A percentile compares a stretch with the other conserved stretches of the same genome.
Evolutionary conservation across 169 alveolate species (phyloP).

Genomic region (Plasmodium coatneyi): DNA sequence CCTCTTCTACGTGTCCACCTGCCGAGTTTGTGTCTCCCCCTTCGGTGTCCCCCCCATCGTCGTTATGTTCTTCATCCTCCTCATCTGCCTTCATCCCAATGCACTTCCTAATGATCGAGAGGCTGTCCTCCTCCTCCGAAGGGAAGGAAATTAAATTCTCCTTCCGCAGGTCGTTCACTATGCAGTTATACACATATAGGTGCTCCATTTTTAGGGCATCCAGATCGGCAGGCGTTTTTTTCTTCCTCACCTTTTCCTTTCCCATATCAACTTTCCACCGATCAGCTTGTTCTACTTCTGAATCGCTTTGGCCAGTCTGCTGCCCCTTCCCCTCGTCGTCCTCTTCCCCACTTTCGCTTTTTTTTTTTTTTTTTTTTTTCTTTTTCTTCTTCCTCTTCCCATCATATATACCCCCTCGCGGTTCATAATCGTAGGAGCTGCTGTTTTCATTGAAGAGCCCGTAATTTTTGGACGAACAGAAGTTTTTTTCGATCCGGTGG

Average conservation of each 20-base stretch:
- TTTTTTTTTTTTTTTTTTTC: background rate
- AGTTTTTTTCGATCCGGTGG: background rate
- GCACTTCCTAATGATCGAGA: constrained; percentile 19
- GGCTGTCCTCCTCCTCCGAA: constrained; percentile 15
- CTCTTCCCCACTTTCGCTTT: background rate
- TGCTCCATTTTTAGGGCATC: constrained; percentile 46
- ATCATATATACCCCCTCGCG: background rate
- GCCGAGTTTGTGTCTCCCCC: too few species aligned
- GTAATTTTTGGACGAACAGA: background rate
- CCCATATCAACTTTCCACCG: background rate
- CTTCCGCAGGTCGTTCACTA: constrained; percentile 44
- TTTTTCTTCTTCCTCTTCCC: constrained; percentile 9
- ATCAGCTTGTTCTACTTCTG: background rate
- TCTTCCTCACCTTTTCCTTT: background rate
- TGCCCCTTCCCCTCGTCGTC: background rate
- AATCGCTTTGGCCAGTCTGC: background rate
- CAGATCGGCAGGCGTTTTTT: background rate
- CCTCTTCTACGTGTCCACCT: background rate
- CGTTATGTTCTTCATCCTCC: background rate
- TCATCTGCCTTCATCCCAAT: constrained; percentile 24
- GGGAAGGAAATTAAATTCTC: constrained; percentile 45
- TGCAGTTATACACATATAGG: constrained; percentile 31
- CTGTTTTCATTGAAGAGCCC: constrained; percentile 15
- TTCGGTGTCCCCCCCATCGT: background rate
- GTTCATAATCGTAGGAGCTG: constrained; percentile 17